These are phyloP conservation scores for Medicago lupulina DNA, from an alignment of 306 rosid species.

Conservation along the genomic window DNA sequence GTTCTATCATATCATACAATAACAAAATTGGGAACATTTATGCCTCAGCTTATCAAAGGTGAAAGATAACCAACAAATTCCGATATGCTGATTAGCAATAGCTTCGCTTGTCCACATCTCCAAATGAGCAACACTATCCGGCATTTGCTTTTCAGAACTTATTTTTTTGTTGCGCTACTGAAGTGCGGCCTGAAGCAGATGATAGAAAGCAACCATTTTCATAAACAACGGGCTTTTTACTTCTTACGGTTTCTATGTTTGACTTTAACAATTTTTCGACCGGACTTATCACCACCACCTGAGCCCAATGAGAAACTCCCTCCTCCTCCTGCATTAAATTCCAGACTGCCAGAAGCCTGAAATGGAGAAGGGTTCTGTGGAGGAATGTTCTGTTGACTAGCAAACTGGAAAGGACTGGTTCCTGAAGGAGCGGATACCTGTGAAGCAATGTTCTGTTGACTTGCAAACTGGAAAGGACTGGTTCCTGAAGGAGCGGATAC, in stretches of 20 bases:
- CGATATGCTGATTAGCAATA: slow-evolving; percentile 36
- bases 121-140: slow-evolving; percentile 32
- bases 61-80: slow-evolving; percentile 28
- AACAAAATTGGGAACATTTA: slow-evolving; percentile 66
- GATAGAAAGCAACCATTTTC: slow-evolving; percentile 34
- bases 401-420: slow-evolving; percentile 65
- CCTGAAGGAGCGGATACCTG: slow-evolving; percentile 57
- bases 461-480: slow-evolving; percentile 66
- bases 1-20: slow-evolving; percentile 47
- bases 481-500: too few relatives aligned
- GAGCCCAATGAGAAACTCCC: slow-evolving; percentile 89
- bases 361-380: slow-evolving; percentile 69
- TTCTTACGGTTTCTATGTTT: slow-evolving; percentile 68
- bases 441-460: slow-evolving; percentile 58
- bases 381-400: slow-evolving; percentile 58
- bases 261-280: slow-evolving; percentile 57
- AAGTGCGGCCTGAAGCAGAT: slow-evolving; percentile 17
- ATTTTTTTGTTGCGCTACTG: slow-evolving; percentile 28
- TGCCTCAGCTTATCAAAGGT: slow-evolving; percentile 43
- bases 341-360: slow-evolving; percentile 78
- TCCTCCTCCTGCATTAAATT: slow-evolving; percentile 60
- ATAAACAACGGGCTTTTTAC: slow-evolving; percentile 43
- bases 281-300: slow-evolving; percentile 74
- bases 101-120: slow-evolving; percentile 42
- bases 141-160: slow-evolving; percentile 31